A percentile compares a stretch with the other conserved stretches of the same genome.
phyloP scores from a whole-genome alignment of 163 green algal genomes.

The Chlamydomonas reinhardtii region DNA sequence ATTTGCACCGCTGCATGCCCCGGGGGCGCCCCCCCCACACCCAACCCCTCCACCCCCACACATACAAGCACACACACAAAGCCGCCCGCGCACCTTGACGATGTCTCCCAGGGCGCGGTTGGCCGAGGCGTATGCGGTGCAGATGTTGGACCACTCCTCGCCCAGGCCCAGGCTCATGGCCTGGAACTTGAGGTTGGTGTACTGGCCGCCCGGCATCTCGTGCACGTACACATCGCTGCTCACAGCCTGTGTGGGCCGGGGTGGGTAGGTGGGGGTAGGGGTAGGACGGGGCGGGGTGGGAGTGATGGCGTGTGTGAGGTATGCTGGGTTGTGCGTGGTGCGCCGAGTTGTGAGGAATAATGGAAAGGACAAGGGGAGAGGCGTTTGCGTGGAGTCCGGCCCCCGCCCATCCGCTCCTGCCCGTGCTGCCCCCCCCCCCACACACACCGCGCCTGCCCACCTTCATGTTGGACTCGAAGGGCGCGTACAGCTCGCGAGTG shows the following conservation, averaged over 20 bases:
- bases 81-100: slow-evolving; percentile 92
- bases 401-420: no score
- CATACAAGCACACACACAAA: no score
- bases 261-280: no score
- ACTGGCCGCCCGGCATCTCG: slow-evolving; percentile 93
- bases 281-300: no score
- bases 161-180: slow-evolving; percentile 74
- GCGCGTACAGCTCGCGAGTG: slow-evolving; percentile 88
- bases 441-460: no score
- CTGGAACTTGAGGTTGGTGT: slow-evolving; percentile 98
- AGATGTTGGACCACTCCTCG: slow-evolving; percentile 90
- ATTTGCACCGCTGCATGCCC: no score
- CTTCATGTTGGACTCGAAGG: slow-evolving; percentile 91
- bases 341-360: no score
- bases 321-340: no score
- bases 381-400: no score
- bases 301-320: no score
- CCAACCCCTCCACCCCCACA: not conserved
- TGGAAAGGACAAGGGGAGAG: no score
- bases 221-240: slow-evolving; percentile 93
- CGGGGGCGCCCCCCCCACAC: not conserved
- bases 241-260: slow-evolving; percentile 39
- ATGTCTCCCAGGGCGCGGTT: slow-evolving; percentile 94
- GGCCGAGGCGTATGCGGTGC: slow-evolving; percentile 88
- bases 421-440: no score